Conservation (phyloP, 202 grass and related monocot species). For the Musa balbisiana region DNA sequence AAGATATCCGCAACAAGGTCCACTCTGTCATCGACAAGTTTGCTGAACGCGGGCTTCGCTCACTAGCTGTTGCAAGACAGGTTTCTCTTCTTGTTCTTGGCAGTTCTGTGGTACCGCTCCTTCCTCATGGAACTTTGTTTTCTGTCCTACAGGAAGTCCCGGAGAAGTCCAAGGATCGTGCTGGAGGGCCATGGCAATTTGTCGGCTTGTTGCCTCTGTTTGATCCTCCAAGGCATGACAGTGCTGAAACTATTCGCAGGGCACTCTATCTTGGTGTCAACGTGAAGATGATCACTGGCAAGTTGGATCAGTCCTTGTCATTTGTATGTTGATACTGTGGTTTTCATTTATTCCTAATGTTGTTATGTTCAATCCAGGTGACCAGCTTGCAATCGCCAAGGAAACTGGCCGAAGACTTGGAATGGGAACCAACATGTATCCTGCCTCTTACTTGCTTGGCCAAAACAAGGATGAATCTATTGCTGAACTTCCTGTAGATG, state of each 20-base stretch:
- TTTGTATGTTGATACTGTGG: not conserved
- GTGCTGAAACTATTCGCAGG: constrained; percentile 76
- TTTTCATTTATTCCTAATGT: not conserved
- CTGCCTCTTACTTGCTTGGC: constrained; percentile 64
- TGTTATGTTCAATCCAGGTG: constrained; percentile 33
- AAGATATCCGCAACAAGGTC: constrained; percentile 40
- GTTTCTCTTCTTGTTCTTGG: not conserved
- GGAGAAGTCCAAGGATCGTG: constrained; percentile 57
- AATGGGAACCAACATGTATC: constrained; percentile 99
- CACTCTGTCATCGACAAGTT: constrained; percentile 65
- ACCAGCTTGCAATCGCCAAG: constrained; percentile 93
- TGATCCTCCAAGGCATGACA: constrained; percentile 88
- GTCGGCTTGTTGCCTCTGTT: constrained; percentile 77
- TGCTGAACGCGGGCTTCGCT: constrained; percentile 74
- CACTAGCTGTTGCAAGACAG: constrained; percentile 66
- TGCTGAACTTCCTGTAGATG: constrained; percentile 47
- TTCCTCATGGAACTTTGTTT: not conserved
- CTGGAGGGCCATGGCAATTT: constrained; percentile 62
- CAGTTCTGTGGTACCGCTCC: not conserved
- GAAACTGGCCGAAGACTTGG: constrained; percentile 92
- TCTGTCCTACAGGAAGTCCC: constrained; percentile 46
- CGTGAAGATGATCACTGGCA: constrained; percentile 98
- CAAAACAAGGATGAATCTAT: constrained; percentile 56
- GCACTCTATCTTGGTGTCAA: constrained; percentile 86
- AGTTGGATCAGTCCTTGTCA: not conserved